Evolutionary conservation across 2,329 filamentous ascomycete species (phyloP), one percentile per base, ranked within the genome.

Genomic region (Ophiosphaerella narmari): DNA sequence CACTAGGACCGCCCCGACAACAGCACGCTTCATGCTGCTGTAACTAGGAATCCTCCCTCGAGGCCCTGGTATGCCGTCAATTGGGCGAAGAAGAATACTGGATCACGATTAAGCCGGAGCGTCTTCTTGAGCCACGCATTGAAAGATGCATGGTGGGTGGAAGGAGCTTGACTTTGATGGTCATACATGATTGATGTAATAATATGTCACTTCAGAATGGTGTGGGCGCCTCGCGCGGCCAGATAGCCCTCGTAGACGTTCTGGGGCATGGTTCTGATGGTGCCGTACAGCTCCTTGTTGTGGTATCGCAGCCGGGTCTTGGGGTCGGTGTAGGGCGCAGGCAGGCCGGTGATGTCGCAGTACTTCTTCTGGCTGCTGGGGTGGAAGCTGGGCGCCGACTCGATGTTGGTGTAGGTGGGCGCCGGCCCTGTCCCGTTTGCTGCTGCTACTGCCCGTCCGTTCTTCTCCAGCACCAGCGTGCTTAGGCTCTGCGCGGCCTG

Each of bases 101-200:
- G 88, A 90, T 90, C 89, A 87, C 90, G 88, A 96, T 94, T 96
- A 96, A 97, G 92, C 92, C 91, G 92, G 92, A 96, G 91, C 90
- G 85, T 84, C 86, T 87, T 86, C 86, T 92, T 87, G 83, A 90
- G 86, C 85, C 82, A 85, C 81, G 80, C 79, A 77, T 84, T 79
- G 89, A 96, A 78, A 95, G 89, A 84, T 80, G 74, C 74, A 77
- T 80, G 86, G 85, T 88, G 90, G 87, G 86, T 96, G 89, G 90
- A 87, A 85, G 86, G 82, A 80, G 90, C 84, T 96, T 96, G 92
- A 96, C 90, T 96, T 90, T 89, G 89, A 85, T 86, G 89, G 83
- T 87, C 89, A 80, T 77, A 94, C 89, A 93, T 83, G 38, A 29
- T 26, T 13, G 16, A 16, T 32, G 38, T 34, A 33, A 16, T 47